Conservation (phyloP, 2,329 filamentous ascomycete genomes). For the Ophioceras dolichostomum region DNA sequence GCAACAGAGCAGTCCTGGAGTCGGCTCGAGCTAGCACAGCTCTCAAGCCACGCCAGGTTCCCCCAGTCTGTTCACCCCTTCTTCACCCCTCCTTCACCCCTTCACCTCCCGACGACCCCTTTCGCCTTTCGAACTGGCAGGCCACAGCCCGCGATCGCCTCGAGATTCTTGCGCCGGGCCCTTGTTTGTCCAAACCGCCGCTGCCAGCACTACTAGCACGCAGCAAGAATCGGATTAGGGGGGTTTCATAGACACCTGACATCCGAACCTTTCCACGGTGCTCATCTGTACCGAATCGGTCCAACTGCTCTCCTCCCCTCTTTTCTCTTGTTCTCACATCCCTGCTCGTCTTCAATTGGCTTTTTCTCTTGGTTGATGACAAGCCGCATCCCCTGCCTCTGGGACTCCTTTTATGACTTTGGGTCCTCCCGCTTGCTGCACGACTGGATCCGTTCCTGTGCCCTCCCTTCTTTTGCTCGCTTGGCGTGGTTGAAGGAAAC, state of each 20-base stretch:
- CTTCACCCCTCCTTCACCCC: too few relatives aligned
- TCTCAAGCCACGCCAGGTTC: too few relatives aligned
- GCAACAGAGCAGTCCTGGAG: too few relatives aligned
- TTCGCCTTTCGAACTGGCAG: too few relatives aligned
- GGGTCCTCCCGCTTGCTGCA: conserved; percentile 13
- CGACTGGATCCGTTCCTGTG: conserved; percentile 4
- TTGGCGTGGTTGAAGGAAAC: conserved; percentile 32
- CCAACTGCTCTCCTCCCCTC: conserved; percentile 1
- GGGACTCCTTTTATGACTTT: conserved; percentile 25
- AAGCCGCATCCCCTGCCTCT: conserved; percentile 2
- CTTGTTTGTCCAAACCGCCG: too few relatives aligned
- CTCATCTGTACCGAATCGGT: conserved; percentile 8
- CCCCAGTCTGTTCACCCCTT: too few relatives aligned
- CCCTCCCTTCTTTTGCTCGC: conserved; percentile 11
- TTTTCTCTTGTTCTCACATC: conserved; percentile 3
- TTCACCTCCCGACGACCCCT: too few relatives aligned
- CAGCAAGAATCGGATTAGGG: too few relatives aligned
- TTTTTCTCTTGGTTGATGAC: conserved; percentile 1
- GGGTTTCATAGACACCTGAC: conserved; percentile 26
- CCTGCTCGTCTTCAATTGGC: not conserved
- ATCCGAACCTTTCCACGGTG: conserved; percentile 19
- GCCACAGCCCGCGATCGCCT: too few relatives aligned
- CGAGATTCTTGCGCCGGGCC: too few relatives aligned
- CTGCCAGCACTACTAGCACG: too few relatives aligned
- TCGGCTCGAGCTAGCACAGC: too few relatives aligned